Percentiles rank a stretch among this genome's conserved stretches.
Conservation (phyloP, 805 yeast genomes). For the Cyberlindnera euphorbiiphila region DNA sequence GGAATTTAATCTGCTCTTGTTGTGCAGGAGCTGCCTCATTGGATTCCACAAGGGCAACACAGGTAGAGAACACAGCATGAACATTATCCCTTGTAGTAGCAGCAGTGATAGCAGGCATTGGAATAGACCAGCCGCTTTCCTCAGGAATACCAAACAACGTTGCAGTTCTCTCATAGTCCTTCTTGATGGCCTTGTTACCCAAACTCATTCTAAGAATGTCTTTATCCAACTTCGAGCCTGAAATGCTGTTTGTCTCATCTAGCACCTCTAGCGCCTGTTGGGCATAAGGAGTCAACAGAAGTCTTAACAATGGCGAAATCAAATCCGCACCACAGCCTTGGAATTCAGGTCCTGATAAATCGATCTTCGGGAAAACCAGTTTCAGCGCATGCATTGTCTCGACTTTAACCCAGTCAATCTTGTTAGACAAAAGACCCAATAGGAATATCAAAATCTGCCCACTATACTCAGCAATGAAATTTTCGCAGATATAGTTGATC, state of each 20-base stretch:
- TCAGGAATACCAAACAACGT: slow-evolving; percentile 94
- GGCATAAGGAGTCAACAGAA: slow-evolving; percentile 79
- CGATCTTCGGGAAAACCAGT: slow-evolving; percentile 70
- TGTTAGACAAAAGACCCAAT: slow-evolving; percentile 76
- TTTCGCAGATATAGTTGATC: slow-evolving; percentile 60
- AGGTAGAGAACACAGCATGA: slow-evolving; percentile 91
- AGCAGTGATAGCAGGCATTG: slow-evolving; percentile 90
- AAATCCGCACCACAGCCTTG: slow-evolving; percentile 92
- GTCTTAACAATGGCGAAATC: slow-evolving; percentile 81
- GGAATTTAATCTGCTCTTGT: slow-evolving; percentile 42
- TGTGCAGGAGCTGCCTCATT: slow-evolving; percentile 28
- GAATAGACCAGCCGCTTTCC: slow-evolving; percentile 95
- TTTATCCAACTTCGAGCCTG: slow-evolving; percentile 87
- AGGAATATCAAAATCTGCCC: slow-evolving; percentile 73
- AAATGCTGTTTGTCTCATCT: slow-evolving; percentile 79
- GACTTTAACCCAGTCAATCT: slow-evolving; percentile 68
- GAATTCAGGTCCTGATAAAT: slow-evolving; percentile 73
- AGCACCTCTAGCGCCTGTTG: slow-evolving; percentile 85
- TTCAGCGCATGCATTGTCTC: slow-evolving; percentile 78
- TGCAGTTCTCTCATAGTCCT: slow-evolving; percentile 80
- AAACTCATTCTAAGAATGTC: slow-evolving; percentile 89
- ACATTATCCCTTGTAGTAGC: slow-evolving; percentile 88
- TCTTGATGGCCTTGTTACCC: slow-evolving; percentile 74
- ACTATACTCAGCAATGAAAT: slow-evolving; percentile 70
- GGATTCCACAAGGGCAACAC: slow-evolving; percentile 39